phyloP scores from a whole-genome alignment of 2,329 filamentous ascomycete genomes.

The Diaporthe citrichinensis region DNA sequence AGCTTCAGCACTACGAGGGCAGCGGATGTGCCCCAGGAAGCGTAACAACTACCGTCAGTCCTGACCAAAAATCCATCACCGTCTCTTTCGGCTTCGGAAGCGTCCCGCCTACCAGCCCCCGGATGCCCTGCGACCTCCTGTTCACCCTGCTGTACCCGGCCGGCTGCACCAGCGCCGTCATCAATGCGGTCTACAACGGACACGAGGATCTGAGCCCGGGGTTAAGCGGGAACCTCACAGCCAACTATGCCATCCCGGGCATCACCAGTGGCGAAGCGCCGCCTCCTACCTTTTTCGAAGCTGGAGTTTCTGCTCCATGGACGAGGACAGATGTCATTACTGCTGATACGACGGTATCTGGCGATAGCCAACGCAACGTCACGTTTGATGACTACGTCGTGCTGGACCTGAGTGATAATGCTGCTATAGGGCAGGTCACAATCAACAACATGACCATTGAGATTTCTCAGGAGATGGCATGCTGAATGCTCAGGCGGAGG shows the following conservation, averaged over 20 bases:
- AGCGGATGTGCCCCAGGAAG: background rate
- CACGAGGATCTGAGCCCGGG: background rate
- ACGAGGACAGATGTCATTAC: slow-evolving; percentile 1
- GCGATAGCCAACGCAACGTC: background rate
- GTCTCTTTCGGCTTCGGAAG: background rate
- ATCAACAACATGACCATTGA: background rate
- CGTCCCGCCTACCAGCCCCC: background rate
- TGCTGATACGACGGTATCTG: background rate
- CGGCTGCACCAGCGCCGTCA: background rate
- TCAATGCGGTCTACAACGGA: background rate
- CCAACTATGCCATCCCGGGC: background rate
- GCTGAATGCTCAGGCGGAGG: background rate
- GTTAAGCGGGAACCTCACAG: background rate
- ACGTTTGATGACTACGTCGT: background rate
- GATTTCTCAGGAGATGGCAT: background rate
- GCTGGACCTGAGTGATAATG: background rate
- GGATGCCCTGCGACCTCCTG: background rate
- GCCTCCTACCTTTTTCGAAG: background rate
- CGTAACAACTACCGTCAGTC: background rate
- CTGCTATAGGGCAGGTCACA: background rate
- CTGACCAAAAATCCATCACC: background rate
- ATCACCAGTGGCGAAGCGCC: background rate
- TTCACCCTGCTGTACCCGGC: background rate
- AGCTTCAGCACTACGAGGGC: slow-evolving; percentile 2
- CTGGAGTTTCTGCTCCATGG: background rate